These are phyloP conservation scores for Pachyrhizus erosus DNA, from an alignment of 306 rosid genomes.

Conservation along the genomic window DNA sequence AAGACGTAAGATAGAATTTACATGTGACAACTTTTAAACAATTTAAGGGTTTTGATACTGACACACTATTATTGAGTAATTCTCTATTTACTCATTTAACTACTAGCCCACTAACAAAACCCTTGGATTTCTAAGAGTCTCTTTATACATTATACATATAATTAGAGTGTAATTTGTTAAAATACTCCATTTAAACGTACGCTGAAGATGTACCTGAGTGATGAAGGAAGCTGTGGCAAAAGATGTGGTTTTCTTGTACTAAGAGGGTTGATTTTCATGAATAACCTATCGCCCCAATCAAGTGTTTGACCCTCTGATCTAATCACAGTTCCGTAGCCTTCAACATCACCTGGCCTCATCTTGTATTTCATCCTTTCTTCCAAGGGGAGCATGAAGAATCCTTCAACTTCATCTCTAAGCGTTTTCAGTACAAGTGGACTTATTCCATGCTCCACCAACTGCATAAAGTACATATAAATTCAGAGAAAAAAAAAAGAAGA, in stretches of 20 bases:
- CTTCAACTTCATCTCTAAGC: constrained; percentile 58
- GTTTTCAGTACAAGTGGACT: constrained; percentile 41
- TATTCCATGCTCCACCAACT: constrained; percentile 80
- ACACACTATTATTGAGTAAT: too few relatives aligned
- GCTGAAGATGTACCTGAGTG: constrained; percentile 48
- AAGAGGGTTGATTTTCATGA: constrained; percentile 55
- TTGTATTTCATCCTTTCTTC: constrained; percentile 61
- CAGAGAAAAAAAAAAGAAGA: background rate
- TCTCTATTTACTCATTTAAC: too few relatives aligned
- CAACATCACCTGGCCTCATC: constrained; percentile 57
- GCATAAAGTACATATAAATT: background rate
- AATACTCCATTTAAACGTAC: too few relatives aligned
- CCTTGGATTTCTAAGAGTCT: too few relatives aligned
- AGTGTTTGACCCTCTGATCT: constrained; percentile 51
- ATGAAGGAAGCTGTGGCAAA: constrained; percentile 58
- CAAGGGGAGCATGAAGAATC: constrained; percentile 60
- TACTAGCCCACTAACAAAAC: too few relatives aligned
- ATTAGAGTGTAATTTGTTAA: background rate
- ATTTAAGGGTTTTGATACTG: background rate
- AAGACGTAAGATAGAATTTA: too few relatives aligned
- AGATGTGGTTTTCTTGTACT: constrained; percentile 57
- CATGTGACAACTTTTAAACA: too few relatives aligned
- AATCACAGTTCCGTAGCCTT: constrained; percentile 67
- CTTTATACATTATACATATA: too few relatives aligned
- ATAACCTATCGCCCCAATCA: constrained; percentile 76